These are phyloP conservation scores for Nidula microcarpa DNA, from an alignment of 768 basidiomycete species.

Conservation along the genomic window DNA sequence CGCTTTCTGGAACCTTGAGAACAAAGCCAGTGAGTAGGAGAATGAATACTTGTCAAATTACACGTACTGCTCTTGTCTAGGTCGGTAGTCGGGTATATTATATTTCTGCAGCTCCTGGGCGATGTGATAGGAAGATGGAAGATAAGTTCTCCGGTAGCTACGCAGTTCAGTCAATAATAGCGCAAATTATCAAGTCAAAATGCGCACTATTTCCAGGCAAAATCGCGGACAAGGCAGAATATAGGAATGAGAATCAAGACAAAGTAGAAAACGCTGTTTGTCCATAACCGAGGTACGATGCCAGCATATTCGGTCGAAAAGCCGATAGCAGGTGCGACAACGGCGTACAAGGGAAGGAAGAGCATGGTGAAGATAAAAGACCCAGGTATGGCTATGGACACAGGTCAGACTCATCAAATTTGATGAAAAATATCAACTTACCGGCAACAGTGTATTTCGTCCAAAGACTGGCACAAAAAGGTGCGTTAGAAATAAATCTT, in stretches of 20 bases:
- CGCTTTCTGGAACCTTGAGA: slow-evolving; percentile 88
- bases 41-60: neutral
- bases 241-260: slow-evolving; percentile 80
- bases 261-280: slow-evolving; percentile 86
- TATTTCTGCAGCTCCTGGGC: slow-evolving; percentile 99
- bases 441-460: slow-evolving; percentile 96
- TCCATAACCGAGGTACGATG: slow-evolving; percentile 89
- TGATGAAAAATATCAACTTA: too few species aligned
- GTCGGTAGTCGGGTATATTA: slow-evolving; percentile 94
- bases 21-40: slow-evolving; percentile 3
- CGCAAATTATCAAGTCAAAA: neutral
- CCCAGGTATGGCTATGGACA: slow-evolving; percentile 76
- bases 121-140: slow-evolving; percentile 92
- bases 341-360: slow-evolving; percentile 87
- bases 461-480: slow-evolving; percentile 69
- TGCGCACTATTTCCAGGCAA: slow-evolving; percentile 96
- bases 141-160: slow-evolving; percentile 90
- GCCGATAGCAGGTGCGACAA: slow-evolving; percentile 79
- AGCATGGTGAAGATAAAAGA: slow-evolving; percentile 97
- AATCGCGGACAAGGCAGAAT: slow-evolving; percentile 83
- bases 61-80: slow-evolving; percentile 92
- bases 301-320: slow-evolving; percentile 91
- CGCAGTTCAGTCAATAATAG: neutral
- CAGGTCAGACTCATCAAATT: too few species aligned
- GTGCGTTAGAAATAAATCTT: neutral